phyloP scores from a whole-genome alignment of 345 rosid genomes.

The Nephelium lappaceum region DNA sequence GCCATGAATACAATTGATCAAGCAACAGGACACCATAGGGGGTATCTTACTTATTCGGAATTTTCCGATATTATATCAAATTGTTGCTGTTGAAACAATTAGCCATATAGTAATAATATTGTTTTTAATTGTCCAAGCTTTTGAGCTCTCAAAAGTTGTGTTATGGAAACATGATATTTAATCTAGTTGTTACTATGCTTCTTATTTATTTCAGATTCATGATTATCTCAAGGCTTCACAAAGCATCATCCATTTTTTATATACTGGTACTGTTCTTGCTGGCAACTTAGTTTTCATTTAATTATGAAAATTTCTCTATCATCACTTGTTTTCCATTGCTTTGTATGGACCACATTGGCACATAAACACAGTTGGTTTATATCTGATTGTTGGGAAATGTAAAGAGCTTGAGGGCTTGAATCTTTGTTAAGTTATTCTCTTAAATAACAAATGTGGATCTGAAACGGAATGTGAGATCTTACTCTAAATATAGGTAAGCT shows the following conservation, averaged over 20 bases:
- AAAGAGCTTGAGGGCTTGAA: background rate
- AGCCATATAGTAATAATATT: background rate
- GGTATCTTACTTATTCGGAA: slow-evolving; percentile 16
- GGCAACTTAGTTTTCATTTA: background rate
- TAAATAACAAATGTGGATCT: too few relatives aligned
- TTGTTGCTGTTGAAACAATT: background rate
- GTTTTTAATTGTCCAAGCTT: background rate
- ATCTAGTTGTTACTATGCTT: background rate
- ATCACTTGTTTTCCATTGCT: background rate
- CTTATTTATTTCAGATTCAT: slow-evolving; percentile 25
- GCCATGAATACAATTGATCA: slow-evolving; percentile 38
- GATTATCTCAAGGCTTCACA: slow-evolving; percentile 25
- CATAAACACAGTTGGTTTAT: background rate
- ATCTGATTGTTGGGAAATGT: background rate
- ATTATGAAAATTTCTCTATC: background rate
- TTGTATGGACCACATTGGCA: background rate
- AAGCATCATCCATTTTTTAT: slow-evolving; percentile 24
- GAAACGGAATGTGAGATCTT: background rate
- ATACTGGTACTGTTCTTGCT: slow-evolving; percentile 17
- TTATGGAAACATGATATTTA: background rate
- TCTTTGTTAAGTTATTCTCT: too few relatives aligned
- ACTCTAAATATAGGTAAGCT: background rate
- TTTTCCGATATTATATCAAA: background rate
- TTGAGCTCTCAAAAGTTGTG: background rate
- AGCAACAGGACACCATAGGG: slow-evolving; percentile 34